These are phyloP conservation scores for Stenocarpella maydis DNA, from an alignment of 2,329 filamentous ascomycete genomes.

Conservation along the genomic window DNA sequence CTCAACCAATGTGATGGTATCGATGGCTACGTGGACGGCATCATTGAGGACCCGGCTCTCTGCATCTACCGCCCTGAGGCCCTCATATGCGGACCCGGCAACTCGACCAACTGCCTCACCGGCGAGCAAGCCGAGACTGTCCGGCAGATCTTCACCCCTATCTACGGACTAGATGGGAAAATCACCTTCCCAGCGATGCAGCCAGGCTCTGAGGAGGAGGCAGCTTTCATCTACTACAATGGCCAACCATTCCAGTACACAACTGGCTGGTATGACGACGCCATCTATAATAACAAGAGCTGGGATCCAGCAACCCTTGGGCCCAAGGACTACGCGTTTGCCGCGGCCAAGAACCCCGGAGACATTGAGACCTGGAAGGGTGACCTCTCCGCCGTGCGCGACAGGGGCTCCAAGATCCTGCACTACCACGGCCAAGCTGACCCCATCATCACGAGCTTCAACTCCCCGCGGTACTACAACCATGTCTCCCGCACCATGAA, in stretches of 20 bases:
- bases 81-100: conserved; percentile 38
- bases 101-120: conserved; percentile 45
- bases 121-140: conserved; percentile 41
- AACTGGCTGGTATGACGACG: conserved; percentile 58
- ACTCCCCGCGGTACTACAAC: conserved; percentile 57
- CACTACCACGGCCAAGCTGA: conserved; percentile 56
- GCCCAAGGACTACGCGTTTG: conserved; percentile 46
- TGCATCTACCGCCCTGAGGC: conserved; percentile 52
- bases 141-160: conserved; percentile 25
- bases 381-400: conserved; percentile 46
- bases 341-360: conserved; percentile 37
- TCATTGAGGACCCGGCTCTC: conserved; percentile 55
- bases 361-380: conserved; percentile 44
- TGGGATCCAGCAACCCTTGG: conserved; percentile 51
- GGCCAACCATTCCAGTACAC: conserved; percentile 53
- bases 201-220: conserved; percentile 55
- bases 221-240: conserved; percentile 48
- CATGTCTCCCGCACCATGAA: conserved; percentile 55
- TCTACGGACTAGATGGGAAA: conserved; percentile 48
- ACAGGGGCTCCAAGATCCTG: conserved; percentile 54
- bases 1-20: conserved; percentile 58
- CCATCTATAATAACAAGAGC: conserved; percentile 53
- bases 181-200: conserved; percentile 60
- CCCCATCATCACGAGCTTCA: conserved; percentile 52
- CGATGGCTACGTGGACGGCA: conserved; percentile 58